Evolutionary conservation across 441 rosid species (phyloP), one percentile per base, ranked within the genome.

Genomic region (Euphorbia corollata): DNA sequence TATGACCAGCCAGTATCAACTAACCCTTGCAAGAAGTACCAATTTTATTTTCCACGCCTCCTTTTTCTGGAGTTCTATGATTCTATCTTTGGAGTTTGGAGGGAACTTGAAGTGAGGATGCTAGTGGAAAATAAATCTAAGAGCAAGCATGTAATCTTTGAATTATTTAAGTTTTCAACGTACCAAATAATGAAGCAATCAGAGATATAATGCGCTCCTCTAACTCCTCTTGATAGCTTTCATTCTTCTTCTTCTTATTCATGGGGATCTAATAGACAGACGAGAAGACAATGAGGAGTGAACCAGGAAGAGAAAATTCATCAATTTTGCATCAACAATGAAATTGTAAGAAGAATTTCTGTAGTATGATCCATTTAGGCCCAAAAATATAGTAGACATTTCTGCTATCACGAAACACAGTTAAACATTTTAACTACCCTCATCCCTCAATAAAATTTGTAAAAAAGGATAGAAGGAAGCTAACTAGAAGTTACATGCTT

Each of bases 181-280:
- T 87, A 91, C 97, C 96, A 84, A 91, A 89, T 74, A 93, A 83
- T 60, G 97, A 91, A 18, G 96, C 96, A 75, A 87, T 70, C 50
- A 93, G 70, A 1, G 96, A 93, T 50, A 91, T 73, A 71, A 93
- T 43, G 23, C 93, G 90, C 78, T 91, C 99, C 78, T 91, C 97
- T 63, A 93, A 74, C 74, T 89, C 99, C 80, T 93, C 97, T 74
- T 87, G 87, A 71, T 87, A 91, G 34, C 85, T 70, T 69, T 94
- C 97, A 72, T 83, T 87, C 81, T 85, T 91, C 72, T 81, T 89
- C 85, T 86, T 91, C 95, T 88, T 89, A 81, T 75, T 84, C 59
- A 83, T 55, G 6, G 99, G 97, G 75, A 91, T 87, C 99, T 90
- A 78, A 67, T 66, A 54, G 73, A 56, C 11, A 32, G 15, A 71